Base-by-base conservation (phyloP, 768 basidiomycete species). In the Rhodosporidiobolus sp. region DNA sequence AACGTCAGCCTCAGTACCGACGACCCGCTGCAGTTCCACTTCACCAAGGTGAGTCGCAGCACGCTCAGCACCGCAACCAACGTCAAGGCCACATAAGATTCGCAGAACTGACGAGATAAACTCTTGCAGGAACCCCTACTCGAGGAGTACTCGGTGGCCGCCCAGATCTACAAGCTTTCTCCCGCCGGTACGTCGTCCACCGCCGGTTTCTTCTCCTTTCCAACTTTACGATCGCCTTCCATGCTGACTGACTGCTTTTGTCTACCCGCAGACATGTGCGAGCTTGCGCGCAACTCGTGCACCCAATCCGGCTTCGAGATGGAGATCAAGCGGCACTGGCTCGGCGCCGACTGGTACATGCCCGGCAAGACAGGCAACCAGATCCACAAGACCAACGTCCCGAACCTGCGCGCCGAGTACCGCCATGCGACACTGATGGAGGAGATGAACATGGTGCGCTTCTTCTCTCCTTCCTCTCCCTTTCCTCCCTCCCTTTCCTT, bases 351-450 rank as follows among this genome's bases (percentile, higher is more conserved):
- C 66, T 99, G 93, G 92, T 98, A 93, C 81, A 85, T 94, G 14
- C 90, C 92, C 6, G 96, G 96, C 28, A 88, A 91, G 1, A 88
- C 88, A 11, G 96, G 96, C 6, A 99, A 99, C 80, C 92, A 95
- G 78, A 98, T 98, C 69, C 85, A 96, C 81, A 97, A 96, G 92
- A 98, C 96, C n/a, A 98, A 99, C 77, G 94, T 99, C 10, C 96
- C 96, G 3, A 87, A 96, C 77, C 88, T 88, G 68, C 87, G 96
- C 38, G 84, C 98, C 50, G 87, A 87, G n/a, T 98, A 90, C 81
- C 85, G 96, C n/a, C 89, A 94, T 70, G 87, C 89, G 76, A 97
- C 95, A 1, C 83, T 99, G 48, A 77, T 91, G 65, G 92, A 91
- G 66, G 96, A 98, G 80, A 83, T 96, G 58, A 85, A 70, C 48